Evolutionary conservation across 345 rosid species (phyloP).

Genomic region (Rhodomyrtus tomentosa): DNA sequence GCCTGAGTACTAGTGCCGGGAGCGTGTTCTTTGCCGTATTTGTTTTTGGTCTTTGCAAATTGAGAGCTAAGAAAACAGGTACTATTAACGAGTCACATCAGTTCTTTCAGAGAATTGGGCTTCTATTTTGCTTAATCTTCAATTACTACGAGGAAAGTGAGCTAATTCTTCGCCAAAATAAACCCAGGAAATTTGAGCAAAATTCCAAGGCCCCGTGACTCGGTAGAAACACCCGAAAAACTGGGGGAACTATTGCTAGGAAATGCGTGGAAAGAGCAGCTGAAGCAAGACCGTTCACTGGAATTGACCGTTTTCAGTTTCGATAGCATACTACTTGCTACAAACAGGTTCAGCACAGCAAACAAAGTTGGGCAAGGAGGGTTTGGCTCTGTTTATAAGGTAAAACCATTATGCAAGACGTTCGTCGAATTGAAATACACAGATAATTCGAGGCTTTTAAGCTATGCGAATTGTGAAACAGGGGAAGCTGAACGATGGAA

Average conservation of each 20-base stretch:
- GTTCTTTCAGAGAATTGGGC: neutral
- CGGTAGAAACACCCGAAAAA: neutral
- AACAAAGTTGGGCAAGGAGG: constrained; percentile 4
- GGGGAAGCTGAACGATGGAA: constrained; percentile 36
- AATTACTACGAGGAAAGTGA: neutral
- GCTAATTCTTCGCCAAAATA: neutral
- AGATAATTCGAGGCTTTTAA: neutral
- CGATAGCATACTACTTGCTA: neutral
- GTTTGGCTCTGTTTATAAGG: constrained; percentile 3
- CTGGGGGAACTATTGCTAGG: neutral
- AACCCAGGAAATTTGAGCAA: neutral
- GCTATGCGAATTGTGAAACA: neutral
- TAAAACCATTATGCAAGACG: neutral
- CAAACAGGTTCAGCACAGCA: neutral
- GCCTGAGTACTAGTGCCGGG: no score
- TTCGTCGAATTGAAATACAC: neutral
- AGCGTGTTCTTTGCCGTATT: no score
- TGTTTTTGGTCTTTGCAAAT: neutral
- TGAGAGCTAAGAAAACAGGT: neutral
- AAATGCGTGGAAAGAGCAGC: neutral
- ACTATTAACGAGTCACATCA: neutral
- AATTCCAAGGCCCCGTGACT: neutral
- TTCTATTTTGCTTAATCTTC: neutral
- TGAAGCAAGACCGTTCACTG: neutral
- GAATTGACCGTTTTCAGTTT: neutral